A percentile compares a stretch with the other conserved stretches of the same genome.
phyloP scores from a whole-genome alignment of 192 early-diverging fungal species.

The Haplosporangium gracile region DNA sequence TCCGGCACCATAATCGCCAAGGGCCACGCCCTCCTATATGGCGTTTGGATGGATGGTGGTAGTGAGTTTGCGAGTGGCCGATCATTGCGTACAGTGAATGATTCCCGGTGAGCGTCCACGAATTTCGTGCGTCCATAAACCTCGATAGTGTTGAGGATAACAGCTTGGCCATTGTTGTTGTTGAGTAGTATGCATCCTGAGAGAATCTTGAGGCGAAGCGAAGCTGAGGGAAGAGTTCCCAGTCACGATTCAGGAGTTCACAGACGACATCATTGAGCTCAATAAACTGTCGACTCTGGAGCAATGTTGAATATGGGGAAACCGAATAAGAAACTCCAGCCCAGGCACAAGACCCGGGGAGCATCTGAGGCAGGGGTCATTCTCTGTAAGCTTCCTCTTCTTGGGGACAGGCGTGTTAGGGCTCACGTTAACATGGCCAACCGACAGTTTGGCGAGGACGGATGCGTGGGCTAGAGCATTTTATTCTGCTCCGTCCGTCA shows the following conservation, averaged over 20 bases:
- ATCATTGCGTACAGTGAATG: conserved; percentile 12
- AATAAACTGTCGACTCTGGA: conserved; percentile 1
- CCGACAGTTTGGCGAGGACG: not conserved
- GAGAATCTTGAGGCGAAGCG: conserved; percentile 32
- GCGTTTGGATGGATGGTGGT: conserved; percentile 25
- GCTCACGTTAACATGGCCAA: not conserved
- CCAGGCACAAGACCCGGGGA: conserved; percentile 6
- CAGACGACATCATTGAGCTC: conserved; percentile 14
- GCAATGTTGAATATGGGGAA: conserved; percentile 10
- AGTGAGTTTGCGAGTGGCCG: conserved; percentile 22
- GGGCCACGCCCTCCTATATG: conserved; percentile 27
- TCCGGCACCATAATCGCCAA: conserved; percentile 14
- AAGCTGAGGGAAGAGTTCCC: conserved; percentile 27
- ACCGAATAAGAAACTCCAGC: conserved; percentile 16
- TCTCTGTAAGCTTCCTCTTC: conserved; percentile 8
- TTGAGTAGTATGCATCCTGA: conserved; percentile 36
- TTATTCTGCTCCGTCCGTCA: conserved; percentile 14
- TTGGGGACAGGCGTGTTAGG: not conserved
- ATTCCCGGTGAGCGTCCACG: not conserved
- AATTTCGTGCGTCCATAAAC: conserved; percentile 15
- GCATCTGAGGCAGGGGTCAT: conserved; percentile 10
- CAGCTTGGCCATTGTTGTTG: conserved; percentile 10
- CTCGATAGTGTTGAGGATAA: conserved; percentile 25
- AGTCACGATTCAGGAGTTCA: conserved; percentile 48
- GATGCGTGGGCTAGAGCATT: conserved; percentile 20